Evolutionary conservation across 2,329 filamentous ascomycete genomes (phyloP).

Genomic region (Thielaviopsis punctulata): DNA sequence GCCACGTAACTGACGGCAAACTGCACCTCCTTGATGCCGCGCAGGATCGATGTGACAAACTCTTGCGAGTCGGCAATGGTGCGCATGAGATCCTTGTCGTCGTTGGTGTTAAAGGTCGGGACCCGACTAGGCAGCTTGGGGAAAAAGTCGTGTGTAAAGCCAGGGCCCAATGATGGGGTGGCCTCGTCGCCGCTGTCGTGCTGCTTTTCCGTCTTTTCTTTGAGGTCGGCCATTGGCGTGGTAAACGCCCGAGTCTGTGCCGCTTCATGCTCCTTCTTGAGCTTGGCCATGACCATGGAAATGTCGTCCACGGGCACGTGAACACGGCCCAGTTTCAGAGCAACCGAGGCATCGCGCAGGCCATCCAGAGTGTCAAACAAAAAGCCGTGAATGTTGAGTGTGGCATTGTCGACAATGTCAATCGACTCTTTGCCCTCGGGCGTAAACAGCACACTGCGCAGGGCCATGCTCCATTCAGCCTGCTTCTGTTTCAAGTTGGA

Average conservation of each 20-base stretch:
- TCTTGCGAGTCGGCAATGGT: constrained; percentile 85
- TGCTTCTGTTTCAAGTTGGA: constrained; percentile 43
- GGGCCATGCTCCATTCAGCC: constrained; percentile 83
- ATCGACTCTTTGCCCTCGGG: constrained; percentile 68
- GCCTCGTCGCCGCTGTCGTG: too few species aligned
- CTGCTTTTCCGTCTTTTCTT: too few species aligned
- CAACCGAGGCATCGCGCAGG: constrained; percentile 74
- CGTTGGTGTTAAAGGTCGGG: constrained; percentile 9
- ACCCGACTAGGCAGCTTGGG: constrained; percentile 6
- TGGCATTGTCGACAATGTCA: constrained; percentile 75
- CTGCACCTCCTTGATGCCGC: constrained; percentile 91
- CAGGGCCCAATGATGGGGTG: too few species aligned
- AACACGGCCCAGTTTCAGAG: constrained; percentile 76
- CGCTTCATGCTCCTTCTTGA: constrained; percentile 45
- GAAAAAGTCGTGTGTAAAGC: constrained; percentile 7
- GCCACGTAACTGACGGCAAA: constrained; percentile 85
- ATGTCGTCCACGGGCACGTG: constrained; percentile 86
- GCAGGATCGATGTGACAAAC: constrained; percentile 74
- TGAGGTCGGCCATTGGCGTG: too few species aligned
- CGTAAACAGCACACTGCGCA: constrained; percentile 77
- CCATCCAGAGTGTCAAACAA: constrained; percentile 74
- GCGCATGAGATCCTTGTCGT: constrained; percentile 43
- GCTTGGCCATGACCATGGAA: constrained; percentile 50
- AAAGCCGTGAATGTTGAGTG: constrained; percentile 80
- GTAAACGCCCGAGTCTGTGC: neutral